These are phyloP conservation scores for Aspergillus hancockii DNA, from an alignment of 495 filamentous ascomycete genomes.

Conservation along the genomic window DNA sequence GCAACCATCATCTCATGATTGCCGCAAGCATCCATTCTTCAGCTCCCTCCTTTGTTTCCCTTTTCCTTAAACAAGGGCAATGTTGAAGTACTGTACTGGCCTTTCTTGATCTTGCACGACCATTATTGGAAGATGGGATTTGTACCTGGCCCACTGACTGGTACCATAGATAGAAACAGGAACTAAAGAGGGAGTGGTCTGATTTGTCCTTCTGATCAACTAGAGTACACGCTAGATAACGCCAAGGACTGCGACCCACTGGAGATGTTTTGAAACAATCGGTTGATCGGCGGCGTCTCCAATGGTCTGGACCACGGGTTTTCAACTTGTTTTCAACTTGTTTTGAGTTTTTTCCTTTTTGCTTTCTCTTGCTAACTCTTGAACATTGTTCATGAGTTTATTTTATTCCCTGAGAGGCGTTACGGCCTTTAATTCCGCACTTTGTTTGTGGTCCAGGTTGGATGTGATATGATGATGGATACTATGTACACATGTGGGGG, in stretches of 20 bases:
- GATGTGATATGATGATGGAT: not conserved
- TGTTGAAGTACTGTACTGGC: not conserved
- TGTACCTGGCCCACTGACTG: conserved; percentile 13
- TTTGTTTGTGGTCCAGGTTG: not conserved
- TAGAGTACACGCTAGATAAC: conserved; percentile 12
- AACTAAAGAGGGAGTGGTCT: conserved; percentile 12
- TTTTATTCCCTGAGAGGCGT: not conserved
- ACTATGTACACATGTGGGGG: no score
- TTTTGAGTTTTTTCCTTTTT: not conserved
- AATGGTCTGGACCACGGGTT: conserved; percentile 11
- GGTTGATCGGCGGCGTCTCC: conserved; percentile 8
- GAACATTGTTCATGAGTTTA: not conserved
- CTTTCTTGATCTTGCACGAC: not conserved
- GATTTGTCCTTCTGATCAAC: conserved; percentile 12
- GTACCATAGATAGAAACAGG: conserved; percentile 21
- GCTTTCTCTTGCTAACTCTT: conserved; percentile 7
- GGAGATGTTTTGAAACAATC: conserved; percentile 14
- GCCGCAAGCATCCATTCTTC: not conserved
- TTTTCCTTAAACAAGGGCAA: not conserved
- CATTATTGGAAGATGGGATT: conserved; percentile 12
- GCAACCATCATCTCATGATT: conserved; percentile 1
- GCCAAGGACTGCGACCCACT: conserved; percentile 1
- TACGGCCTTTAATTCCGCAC: not conserved
- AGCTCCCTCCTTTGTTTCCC: not conserved
- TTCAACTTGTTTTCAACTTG: not conserved